Evolutionary conservation across 2,329 filamentous ascomycete genomes (phyloP), one percentile per base, ranked within the genome.

Genomic region (Sporothrix euskadiensis): DNA sequence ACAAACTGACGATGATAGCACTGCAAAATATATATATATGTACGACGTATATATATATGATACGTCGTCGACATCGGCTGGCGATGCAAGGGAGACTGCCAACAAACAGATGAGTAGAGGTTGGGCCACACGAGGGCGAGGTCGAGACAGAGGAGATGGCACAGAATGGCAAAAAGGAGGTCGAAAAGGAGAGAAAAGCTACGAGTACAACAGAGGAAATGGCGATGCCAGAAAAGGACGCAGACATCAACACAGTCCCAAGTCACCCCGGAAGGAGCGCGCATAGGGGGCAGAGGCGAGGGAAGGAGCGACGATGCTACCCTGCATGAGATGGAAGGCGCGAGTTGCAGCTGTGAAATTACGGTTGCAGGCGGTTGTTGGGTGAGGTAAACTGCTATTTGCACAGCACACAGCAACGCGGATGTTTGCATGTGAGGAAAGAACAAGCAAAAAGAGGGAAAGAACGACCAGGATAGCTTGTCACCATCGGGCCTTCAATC

Each of bases 231-330:
- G 22, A 44, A 66, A 66, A 41, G 30, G 8, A 41, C 19, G 32
- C 19, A 41, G 39, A 47, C 61, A 44, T 30, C 35, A 44, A 65
- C 35, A 41, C n/a, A 63, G n/a, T 65, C n/a, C 57, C 39, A 66
- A 6, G 39, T 30, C 61, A 66, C 61, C 19, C 39, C 61, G 61
- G 61, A 66, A 66, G 61, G 61, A 66, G 61, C 61, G 39, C 39
- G n/a, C 61, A 47, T 47, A 66, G n/a, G 39, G 61, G 61, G 61
- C 39, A 44, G 39, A 66, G 52, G 52, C 39, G 61, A 30, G 39
- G 39, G 61, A 66, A 66, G 61, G 61, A 65, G 39, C 61, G 61
- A 65, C 61, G 39, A 66, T 66, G 61, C 61, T 16, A 66, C 39
- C 12, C 61, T 66, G 39, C 39, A 44, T 16, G 61, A 19, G 39